Conservation (phyloP, 2,329 filamentous ascomycete genomes). For the Thielaviopsis populi region DNA sequence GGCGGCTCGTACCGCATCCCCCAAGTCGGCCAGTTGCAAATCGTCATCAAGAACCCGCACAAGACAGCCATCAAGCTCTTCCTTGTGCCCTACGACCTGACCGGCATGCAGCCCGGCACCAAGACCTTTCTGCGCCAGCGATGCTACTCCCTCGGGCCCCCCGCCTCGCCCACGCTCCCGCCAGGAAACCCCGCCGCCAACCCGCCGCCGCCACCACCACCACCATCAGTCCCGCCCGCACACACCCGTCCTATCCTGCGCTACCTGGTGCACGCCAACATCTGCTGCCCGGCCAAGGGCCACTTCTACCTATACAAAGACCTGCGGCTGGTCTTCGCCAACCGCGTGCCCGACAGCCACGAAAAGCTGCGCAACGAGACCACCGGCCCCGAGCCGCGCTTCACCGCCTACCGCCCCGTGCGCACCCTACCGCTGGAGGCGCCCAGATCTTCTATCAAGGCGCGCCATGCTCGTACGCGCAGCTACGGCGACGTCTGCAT, state of each 20-base stretch:
- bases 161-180: conserved; percentile 19
- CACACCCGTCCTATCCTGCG: conserved; percentile 53
- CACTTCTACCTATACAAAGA: conserved; percentile 84
- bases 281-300: conserved; percentile 72
- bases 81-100: conserved; percentile 79
- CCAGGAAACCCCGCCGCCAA: neutral
- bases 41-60: conserved; percentile 95
- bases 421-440: conserved; percentile 29
- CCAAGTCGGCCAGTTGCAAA: conserved; percentile 83
- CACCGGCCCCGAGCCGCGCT: conserved; percentile 74
- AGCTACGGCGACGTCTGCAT: neutral
- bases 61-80: conserved; percentile 97
- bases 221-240: neutral
- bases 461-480: neutral
- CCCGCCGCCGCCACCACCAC: no score
- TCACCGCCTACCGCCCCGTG: conserved; percentile 64
- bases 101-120: conserved; percentile 81
- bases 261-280: conserved; percentile 84
- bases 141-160: conserved; percentile 71
- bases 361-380: conserved; percentile 84
- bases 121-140: conserved; percentile 95
- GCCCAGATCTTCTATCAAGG: neutral
- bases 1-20: conserved; percentile 90
- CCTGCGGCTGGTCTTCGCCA: conserved; percentile 89
- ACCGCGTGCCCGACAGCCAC: conserved; percentile 87